Percentiles rank a stretch among this genome's conserved stretches.
Evolutionary conservation across 2,329 filamentous ascomycete species (phyloP).

Genomic region (Penicillium aurantiogriseum): DNA sequence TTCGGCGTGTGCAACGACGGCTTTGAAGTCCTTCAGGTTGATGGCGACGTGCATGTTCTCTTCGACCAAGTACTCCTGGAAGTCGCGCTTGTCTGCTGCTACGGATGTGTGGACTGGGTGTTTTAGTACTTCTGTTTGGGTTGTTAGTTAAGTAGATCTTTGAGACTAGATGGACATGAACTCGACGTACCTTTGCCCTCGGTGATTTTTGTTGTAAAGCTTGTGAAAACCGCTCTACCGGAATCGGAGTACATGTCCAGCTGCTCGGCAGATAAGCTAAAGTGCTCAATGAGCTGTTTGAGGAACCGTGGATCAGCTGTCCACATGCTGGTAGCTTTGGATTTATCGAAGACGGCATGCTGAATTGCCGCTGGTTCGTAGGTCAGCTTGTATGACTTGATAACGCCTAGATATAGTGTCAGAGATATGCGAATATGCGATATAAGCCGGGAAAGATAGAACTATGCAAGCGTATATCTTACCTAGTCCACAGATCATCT

Average conservation of each 20-base stretch:
- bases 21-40: slow-evolving; percentile 65
- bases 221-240: slow-evolving; percentile 60
- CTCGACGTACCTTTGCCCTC: slow-evolving; percentile 54
- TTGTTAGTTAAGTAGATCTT: background rate
- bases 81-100: slow-evolving; percentile 60
- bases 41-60: slow-evolving; percentile 62
- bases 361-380: slow-evolving; percentile 63
- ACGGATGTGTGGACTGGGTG: slow-evolving; percentile 65
- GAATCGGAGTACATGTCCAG: slow-evolving; percentile 61
- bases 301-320: slow-evolving; percentile 56
- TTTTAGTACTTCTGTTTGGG: slow-evolving; percentile 57
- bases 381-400: slow-evolving; percentile 64
- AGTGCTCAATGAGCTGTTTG: slow-evolving; percentile 63
- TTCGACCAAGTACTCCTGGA: slow-evolving; percentile 59
- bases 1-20: slow-evolving; percentile 62
- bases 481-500: slow-evolving; percentile 63
- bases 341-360: slow-evolving; percentile 63
- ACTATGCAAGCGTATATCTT: slow-evolving; percentile 9
- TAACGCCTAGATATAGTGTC: slow-evolving; percentile 49
- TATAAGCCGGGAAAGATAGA: background rate
- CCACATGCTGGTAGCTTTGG: slow-evolving; percentile 58
- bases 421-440: background rate
- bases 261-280: slow-evolving; percentile 63
- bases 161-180: slow-evolving; percentile 3
- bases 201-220: slow-evolving; percentile 63